These are phyloP conservation scores for Rhizopus sp. DNA, from an alignment of 371 early-diverging fungal species.

Conservation along the genomic window DNA sequence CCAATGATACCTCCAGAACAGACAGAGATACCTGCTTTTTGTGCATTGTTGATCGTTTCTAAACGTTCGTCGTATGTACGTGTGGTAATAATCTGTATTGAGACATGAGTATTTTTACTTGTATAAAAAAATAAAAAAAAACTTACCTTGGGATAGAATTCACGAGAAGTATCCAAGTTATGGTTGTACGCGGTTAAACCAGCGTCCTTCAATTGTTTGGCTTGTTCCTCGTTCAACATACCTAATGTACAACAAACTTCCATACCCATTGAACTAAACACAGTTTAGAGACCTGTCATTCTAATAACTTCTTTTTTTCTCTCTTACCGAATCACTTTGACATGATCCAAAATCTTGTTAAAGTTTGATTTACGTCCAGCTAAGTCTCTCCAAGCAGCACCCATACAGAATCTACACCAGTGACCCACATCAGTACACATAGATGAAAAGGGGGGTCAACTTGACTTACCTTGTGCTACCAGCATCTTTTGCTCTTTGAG, in stretches of 20 bases:
- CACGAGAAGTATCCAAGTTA: conserved; percentile 85
- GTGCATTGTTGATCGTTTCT: conserved; percentile 75
- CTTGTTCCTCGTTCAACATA: conserved; percentile 81
- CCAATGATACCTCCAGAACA: conserved; percentile 92
- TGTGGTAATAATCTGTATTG: conserved; percentile 73
- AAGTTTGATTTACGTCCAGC: conserved; percentile 86
- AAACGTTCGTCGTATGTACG: conserved; percentile 84
- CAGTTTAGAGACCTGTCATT: not conserved
- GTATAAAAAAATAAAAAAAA: not conserved
- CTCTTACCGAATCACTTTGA: conserved; percentile 77
- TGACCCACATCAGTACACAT: conserved; percentile 30
- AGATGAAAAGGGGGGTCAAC: not conserved
- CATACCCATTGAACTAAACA: conserved; percentile 81
- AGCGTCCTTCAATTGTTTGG: conserved; percentile 77
- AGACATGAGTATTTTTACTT: not conserved
- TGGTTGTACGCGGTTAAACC: conserved; percentile 92
- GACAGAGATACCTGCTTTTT: conserved; percentile 84
- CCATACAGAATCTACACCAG: conserved; percentile 70
- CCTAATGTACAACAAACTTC: conserved; percentile 91
- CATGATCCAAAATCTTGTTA: conserved; percentile 75
- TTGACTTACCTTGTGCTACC: conserved; percentile 64
- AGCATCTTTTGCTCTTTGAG: conserved; percentile 79
- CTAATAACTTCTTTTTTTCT: not conserved
- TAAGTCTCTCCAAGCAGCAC: conserved; percentile 88
- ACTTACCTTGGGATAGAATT: conserved; percentile 75